These are phyloP conservation scores for Ilyonectria mors-panacis DNA, from an alignment of 2,329 filamentous ascomycete species.

Conservation along the genomic window DNA sequence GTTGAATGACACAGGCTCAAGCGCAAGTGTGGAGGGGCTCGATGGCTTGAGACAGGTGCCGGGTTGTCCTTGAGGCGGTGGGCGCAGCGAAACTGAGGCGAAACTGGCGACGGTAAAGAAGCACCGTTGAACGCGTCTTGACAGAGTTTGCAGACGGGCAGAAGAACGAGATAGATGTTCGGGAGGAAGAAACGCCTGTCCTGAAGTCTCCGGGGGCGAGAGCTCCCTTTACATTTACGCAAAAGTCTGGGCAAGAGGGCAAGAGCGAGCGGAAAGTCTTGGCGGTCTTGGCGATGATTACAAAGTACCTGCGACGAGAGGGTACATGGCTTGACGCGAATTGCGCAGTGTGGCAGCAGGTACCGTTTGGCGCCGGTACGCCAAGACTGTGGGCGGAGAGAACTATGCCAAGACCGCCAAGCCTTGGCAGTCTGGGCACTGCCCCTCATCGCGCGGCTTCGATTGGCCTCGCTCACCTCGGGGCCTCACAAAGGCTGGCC, in stretches of 20 bases:
- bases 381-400: slow-evolving; percentile 46
- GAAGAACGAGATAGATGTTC: slow-evolving; percentile 37
- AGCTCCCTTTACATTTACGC: slow-evolving; percentile 56
- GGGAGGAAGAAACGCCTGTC: slow-evolving; percentile 40
- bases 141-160: slow-evolving; percentile 14
- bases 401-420: slow-evolving; percentile 55
- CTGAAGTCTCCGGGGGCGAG: slow-evolving; percentile 47
- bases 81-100: slow-evolving; percentile 7
- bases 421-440: slow-evolving; percentile 58
- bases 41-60: slow-evolving; percentile 21
- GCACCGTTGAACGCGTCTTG: slow-evolving; percentile 4
- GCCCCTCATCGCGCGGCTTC: slow-evolving; percentile 49
- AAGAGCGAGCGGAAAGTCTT: slow-evolving; percentile 58
- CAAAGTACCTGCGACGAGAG: slow-evolving; percentile 36
- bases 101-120: slow-evolving; percentile 1
- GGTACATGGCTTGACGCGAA: neutral
- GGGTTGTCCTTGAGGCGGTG: slow-evolving; percentile 9
- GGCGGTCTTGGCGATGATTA: slow-evolving; percentile 51
- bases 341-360: neutral
- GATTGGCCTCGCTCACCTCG: slow-evolving; percentile 50
- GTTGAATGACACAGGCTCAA: slow-evolving; percentile 34
- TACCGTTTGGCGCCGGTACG: slow-evolving; percentile 40
- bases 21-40: slow-evolving; percentile 19
- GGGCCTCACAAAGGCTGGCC: slow-evolving; percentile 49
- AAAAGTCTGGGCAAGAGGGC: slow-evolving; percentile 53